Evolutionary conservation across 1,139 yeast genomes (phyloP), one percentile per base, ranked within the genome.

Genomic region (Candida labiduridarum): DNA sequence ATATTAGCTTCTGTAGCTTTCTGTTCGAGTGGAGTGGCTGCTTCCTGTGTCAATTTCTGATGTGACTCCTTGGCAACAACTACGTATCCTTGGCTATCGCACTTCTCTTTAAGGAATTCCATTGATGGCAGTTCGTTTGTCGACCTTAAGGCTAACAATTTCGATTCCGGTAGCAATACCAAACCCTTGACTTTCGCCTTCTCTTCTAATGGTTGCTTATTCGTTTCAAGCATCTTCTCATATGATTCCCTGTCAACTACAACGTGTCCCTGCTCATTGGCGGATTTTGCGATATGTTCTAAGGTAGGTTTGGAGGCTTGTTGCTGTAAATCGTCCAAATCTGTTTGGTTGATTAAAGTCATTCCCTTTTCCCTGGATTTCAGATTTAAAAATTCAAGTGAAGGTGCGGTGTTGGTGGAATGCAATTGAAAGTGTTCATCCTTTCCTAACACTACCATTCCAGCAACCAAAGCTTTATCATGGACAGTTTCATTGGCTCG

Each of bases 61-160:
- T 56, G 49, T n/a, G 53, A 51, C 3, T 36, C 36, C 15, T 39
- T 40, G 1, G 47, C 52, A 9, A 63, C 46, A 14, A 62, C 48
- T 3, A 35, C 50, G 41, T 41, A 51, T 2, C 64, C 65, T 36
- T 41, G 15, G 12, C 36, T 44, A 1, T 45, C 49, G 1, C 69
- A 60, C 43, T 66, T 64, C 6, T 54, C 55, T 18, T 51, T 52
- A 49, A 72, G 59, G 51, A 59, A 61, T 1, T 63, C 68, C 25
- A 60, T 19, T 1, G 64, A 47, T 4, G 78, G 76, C 5, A 45
- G 31, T 19, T 62, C 55, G 1, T 68, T 61, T 4, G 57, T 50
- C 27, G 55, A 56, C 34, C 49, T 52, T 48, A 68, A 46, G 14
- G 48, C 49, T 2, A 56, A 47, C 34, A 55, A 57, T n/a, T 57